phyloP scores from a whole-genome alignment of 1,139 yeast species.

The Taphrina populina region DNA sequence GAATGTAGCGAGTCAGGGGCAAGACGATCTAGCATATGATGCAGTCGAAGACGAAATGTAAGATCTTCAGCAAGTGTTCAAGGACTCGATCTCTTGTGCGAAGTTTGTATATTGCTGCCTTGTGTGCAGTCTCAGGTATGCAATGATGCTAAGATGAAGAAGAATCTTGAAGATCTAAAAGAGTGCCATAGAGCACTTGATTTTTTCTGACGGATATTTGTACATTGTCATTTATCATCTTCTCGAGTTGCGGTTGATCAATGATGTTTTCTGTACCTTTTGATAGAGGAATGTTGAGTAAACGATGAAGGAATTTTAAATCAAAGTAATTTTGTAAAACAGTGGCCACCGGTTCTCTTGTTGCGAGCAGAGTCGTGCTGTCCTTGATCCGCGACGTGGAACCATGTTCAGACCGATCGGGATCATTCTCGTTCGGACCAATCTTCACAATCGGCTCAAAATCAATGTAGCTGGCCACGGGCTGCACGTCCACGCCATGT shows the following conservation, averaged over 20 bases:
- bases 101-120: no score
- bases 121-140: no score
- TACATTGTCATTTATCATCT: not conserved
- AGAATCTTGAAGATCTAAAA: no score
- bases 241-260: not conserved
- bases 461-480: no score
- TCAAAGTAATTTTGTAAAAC: slow-evolving; percentile 1
- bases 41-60: no score
- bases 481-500: not conserved
- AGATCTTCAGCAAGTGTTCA: no score
- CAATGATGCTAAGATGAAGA: no score
- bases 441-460: not conserved
- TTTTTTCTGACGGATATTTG: not conserved
- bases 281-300: not conserved
- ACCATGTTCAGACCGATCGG: not conserved
- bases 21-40: no score
- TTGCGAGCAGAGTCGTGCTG: not conserved
- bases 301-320: not conserved
- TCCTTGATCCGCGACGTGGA: not conserved
- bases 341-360: not conserved
- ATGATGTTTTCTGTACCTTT: not conserved
- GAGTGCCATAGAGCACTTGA: not conserved
- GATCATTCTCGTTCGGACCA: not conserved
- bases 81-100: no score
- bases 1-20: no score